Conservation (phyloP, 176 grass and related monocot genomes). For the Luzula sylvatica region DNA sequence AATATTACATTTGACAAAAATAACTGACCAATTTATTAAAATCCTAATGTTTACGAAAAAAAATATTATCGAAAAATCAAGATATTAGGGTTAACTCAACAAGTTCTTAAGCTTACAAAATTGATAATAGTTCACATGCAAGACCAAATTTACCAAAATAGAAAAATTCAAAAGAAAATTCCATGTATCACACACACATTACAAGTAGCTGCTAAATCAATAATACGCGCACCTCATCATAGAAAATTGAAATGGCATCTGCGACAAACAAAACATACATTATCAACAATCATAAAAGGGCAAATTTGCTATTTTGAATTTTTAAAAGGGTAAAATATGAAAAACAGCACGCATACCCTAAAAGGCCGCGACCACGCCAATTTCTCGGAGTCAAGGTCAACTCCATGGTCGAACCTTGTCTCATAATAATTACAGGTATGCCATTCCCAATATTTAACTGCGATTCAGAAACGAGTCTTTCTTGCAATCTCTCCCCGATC, state of each 20-base stretch:
- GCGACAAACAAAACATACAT: not conserved
- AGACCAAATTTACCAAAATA: no score
- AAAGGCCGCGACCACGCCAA: slow-evolving; percentile 71
- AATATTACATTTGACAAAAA: no score
- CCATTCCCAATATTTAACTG: slow-evolving; percentile 42
- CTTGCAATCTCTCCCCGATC: slow-evolving; percentile 56
- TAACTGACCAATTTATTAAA: no score
- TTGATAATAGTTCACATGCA: no score
- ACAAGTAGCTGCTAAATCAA: not conserved
- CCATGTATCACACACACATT: not conserved
- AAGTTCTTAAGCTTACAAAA: no score
- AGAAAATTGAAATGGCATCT: no score
- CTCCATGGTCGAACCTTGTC: slow-evolving; percentile 50
- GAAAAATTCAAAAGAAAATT: not conserved
- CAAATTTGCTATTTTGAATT: not conserved
- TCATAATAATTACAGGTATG: slow-evolving; percentile 43
- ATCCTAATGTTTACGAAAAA: no score
- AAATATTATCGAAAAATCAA: no score
- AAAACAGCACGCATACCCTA: slow-evolving; percentile 42
- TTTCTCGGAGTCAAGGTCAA: slow-evolving; percentile 65
- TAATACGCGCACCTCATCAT: no score
- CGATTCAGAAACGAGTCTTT: slow-evolving; percentile 62
- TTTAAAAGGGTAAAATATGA: not conserved
- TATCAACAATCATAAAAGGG: not conserved
- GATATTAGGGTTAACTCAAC: no score